Percentiles rank a stretch among this genome's conserved stretches.
phyloP scores from a whole-genome alignment of 495 filamentous ascomycete species.

The Hypomontagnella submonticulosa region DNA sequence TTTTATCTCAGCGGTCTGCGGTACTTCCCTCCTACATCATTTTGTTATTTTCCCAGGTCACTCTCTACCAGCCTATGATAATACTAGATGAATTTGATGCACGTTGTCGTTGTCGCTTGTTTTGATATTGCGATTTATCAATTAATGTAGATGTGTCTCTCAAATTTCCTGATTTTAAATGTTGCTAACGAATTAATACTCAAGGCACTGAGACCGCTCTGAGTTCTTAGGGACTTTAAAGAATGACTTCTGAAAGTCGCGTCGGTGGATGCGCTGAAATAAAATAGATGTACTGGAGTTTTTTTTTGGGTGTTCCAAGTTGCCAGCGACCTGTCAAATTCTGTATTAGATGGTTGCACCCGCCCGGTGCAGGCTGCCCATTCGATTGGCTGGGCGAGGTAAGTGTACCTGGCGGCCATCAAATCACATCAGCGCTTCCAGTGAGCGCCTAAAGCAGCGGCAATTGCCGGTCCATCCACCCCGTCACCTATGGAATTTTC shows the following conservation, averaged over 20 bases:
- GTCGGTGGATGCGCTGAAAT: constrained; percentile 29
- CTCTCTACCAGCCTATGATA: constrained; percentile 15
- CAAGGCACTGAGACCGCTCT: constrained; percentile 7
- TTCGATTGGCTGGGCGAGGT: constrained; percentile 44
- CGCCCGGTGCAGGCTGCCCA: constrained; percentile 29
- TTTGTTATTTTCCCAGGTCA: constrained; percentile 34
- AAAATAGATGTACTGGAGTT: constrained; percentile 30
- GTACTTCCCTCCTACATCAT: constrained; percentile 35
- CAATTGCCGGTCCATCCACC: constrained; percentile 43
- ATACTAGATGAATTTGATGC: constrained; percentile 5
- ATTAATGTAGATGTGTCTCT: constrained; percentile 11
- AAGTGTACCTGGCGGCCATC: constrained; percentile 34
- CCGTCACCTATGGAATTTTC: constrained; percentile 41
- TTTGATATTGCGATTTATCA: not conserved
- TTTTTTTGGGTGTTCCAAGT: constrained; percentile 46
- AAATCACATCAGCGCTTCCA: constrained; percentile 43
- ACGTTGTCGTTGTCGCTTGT: constrained; percentile 1
- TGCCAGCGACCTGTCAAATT: constrained; percentile 32
- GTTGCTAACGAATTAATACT: constrained; percentile 6
- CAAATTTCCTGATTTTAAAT: constrained; percentile 14
- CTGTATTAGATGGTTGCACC: constrained; percentile 46
- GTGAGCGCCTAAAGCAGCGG: constrained; percentile 45
- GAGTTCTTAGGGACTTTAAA: constrained; percentile 31
- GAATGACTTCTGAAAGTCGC: constrained; percentile 33
- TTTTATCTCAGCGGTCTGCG: not conserved